phyloP scores from a whole-genome alignment of 1,139 yeast species.

The Lodderomyces elongisporus region DNA sequence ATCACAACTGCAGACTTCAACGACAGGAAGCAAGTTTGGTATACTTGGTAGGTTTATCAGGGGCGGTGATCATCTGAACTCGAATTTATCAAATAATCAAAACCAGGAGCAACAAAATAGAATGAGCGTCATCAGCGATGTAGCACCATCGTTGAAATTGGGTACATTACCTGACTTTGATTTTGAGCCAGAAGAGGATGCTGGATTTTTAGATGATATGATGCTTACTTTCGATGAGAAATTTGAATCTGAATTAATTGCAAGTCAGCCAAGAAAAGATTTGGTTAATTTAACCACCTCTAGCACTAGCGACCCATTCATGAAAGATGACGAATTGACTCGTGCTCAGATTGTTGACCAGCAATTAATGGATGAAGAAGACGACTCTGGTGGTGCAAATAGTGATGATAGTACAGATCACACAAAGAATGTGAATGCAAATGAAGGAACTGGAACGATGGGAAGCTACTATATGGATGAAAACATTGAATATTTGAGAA shows the following conservation, averaged over 20 bases:
- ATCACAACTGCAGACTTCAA: too few relatives aligned
- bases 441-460: constrained; percentile 12
- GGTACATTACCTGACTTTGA: constrained; percentile 26
- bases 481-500: constrained; percentile 27
- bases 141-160: constrained; percentile 11
- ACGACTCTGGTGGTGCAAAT: constrained; percentile 4
- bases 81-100: too few relatives aligned
- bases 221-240: constrained; percentile 26
- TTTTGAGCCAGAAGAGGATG: constrained; percentile 29
- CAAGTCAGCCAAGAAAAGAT: constrained; percentile 11
- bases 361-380: constrained; percentile 25
- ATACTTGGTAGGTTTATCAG: too few relatives aligned
- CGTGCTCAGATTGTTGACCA: constrained; percentile 41
- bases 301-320: constrained; percentile 24
- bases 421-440: constrained; percentile 5
- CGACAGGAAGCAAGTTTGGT: too few relatives aligned
- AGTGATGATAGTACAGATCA: constrained; percentile 14
- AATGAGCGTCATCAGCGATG: constrained; percentile 6
- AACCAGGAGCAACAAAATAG: too few relatives aligned
- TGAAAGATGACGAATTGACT: constrained; percentile 43
- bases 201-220: constrained; percentile 30
- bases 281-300: not conserved
- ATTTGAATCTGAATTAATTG: constrained; percentile 18
- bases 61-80: too few relatives aligned
- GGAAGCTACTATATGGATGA: constrained; percentile 28